Evolutionary conservation across 441 rosid genomes (phyloP), one percentile per base, ranked within the genome.

Genomic region (Raphanus hybrid): DNA sequence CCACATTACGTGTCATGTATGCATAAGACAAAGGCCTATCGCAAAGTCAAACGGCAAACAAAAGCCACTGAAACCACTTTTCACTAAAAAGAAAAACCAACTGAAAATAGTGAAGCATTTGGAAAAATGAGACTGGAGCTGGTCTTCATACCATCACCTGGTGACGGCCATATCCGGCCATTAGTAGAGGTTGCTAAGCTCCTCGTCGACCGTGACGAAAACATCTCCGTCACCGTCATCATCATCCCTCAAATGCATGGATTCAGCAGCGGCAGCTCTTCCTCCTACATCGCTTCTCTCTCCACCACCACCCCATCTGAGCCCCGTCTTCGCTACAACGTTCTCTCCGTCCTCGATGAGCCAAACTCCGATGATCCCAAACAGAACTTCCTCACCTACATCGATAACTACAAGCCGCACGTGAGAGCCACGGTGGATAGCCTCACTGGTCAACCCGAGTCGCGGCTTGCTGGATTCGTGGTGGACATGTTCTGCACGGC

Each of bases 401-500:
- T 81, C 26, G 8, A 61, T 0, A 64, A 18, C 50, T 82, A 11
- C 75, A 83, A 32, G 27, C 73, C 67, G n/a, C 67, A 68, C 16
- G 78, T 81, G 14, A 65, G 4, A 14, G 52, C 78, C 6, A 75
- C 62, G 1, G 82, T 78, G 8, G 29, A 59, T 0, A 58, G 67
- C 2, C 74, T 65, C 26, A 29, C 84, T 4, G 68, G 61, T 52
- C 67, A 65, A 37, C 69, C 74, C 11, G 86, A 69, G 66, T 26
- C 45, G 12, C 50, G 64, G 43, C 82, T 82, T 6, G 87, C 84
- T 18, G 92, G 88, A 10, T 35, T 88, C 2, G 79, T 87, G 12
- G 62, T 88, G 48, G 94, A 89, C 78, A 76, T 88, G 83, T 84
- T 90, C 67, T 90, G 89, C 39, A 80, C 68, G 5, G 7, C 86